These are phyloP conservation scores for Pontederia crassipes DNA, from an alignment of 176 grass and related monocot genomes.

Conservation along the genomic window DNA sequence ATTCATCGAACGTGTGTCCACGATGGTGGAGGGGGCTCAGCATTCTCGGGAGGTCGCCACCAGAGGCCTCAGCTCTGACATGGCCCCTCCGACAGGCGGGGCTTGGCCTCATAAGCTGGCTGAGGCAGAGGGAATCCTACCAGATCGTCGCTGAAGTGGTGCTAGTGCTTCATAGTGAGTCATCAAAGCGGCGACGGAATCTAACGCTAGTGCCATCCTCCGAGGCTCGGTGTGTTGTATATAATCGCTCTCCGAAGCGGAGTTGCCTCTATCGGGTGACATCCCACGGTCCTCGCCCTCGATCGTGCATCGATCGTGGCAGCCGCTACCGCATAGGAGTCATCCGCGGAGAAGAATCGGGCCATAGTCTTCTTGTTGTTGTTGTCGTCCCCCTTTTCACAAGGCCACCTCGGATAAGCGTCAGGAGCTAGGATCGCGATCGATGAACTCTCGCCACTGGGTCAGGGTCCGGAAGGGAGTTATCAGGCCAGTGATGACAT, in stretches of 20 bases:
- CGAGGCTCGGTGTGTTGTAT: not conserved
- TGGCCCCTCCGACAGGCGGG: conserved; percentile 37
- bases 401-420: conserved; percentile 14
- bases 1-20: not conserved
- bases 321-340: conserved; percentile 1
- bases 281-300: conserved; percentile 28
- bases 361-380: conserved; percentile 4
- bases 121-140: conserved; percentile 49
- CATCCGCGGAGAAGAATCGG: conserved; percentile 14
- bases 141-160: conserved; percentile 10
- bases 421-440: conserved; percentile 35
- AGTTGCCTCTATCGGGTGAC: conserved; percentile 16
- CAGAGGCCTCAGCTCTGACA: conserved; percentile 29
- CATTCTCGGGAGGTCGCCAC: conserved; percentile 32
- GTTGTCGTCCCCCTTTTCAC: no score
- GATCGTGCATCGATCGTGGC: not conserved
- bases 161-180: not conserved
- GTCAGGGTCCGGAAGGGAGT: conserved; percentile 5
- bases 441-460: conserved; percentile 7
- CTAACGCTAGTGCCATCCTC: conserved; percentile 28
- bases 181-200: conserved; percentile 29
- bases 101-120: conserved; percentile 70
- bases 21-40: conserved; percentile 47
- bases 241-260: conserved; percentile 1
- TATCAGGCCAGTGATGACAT: not conserved